These are phyloP conservation scores for Trichoderma sp. DNA, from an alignment of 2,329 filamentous ascomycete species.

Conservation along the genomic window DNA sequence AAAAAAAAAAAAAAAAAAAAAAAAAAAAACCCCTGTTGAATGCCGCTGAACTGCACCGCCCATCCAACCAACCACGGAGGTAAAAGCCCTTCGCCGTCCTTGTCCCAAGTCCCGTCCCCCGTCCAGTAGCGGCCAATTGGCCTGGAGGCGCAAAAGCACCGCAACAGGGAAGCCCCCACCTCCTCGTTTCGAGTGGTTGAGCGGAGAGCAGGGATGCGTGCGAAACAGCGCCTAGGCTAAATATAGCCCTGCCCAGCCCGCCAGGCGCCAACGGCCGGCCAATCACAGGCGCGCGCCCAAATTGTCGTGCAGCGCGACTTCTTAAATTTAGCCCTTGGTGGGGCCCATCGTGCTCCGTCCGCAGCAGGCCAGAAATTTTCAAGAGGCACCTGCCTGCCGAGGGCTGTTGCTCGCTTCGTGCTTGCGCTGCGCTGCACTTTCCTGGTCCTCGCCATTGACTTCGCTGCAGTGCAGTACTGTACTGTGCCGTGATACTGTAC, in stretches of 20 bases:
- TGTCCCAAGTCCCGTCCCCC: background rate
- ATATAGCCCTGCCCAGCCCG: conserved; percentile 32
- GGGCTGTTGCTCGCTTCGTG: background rate
- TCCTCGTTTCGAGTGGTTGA: conserved; percentile 21
- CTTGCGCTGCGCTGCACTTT: background rate
- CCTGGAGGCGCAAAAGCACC: background rate
- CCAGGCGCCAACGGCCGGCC: conserved; percentile 32
- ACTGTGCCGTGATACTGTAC: background rate
- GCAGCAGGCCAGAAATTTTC: conserved; percentile 13
- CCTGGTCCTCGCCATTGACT: too few species aligned
- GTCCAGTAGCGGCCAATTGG: background rate
- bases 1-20: background rate
- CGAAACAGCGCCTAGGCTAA: conserved; percentile 29
- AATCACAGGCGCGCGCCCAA: conserved; percentile 29
- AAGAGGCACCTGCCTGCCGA: conserved; percentile 2
- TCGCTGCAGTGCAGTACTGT: too few species aligned
- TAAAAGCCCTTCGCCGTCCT: background rate
- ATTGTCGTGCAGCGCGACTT: conserved; percentile 25
- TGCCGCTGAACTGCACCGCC: background rate
- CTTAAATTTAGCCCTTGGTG: conserved; percentile 20
- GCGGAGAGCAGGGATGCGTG: conserved; percentile 18
- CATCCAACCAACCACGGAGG: conserved; percentile 13
- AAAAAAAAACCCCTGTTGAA: background rate
- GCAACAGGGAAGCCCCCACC: conserved; percentile 13
- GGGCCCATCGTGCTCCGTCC: conserved; percentile 11